phyloP scores from a whole-genome alignment of 306 rosid species.

The Vicia villosa region DNA sequence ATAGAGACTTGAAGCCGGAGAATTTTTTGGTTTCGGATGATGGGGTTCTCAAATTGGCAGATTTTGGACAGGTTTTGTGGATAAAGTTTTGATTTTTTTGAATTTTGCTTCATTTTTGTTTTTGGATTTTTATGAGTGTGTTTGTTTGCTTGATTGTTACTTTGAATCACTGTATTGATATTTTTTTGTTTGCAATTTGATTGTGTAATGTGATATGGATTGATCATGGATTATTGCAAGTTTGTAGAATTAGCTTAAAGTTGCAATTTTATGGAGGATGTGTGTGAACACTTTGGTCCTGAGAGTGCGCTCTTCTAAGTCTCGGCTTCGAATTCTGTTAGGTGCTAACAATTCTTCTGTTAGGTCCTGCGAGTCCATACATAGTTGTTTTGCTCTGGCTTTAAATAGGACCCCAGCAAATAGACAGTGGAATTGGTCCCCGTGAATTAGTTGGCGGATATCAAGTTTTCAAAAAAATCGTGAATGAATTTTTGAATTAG shows the following conservation, averaged over 20 bases:
- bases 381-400: too few relatives aligned
- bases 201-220: conserved; percentile 19
- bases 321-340: too few relatives aligned
- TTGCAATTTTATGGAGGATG: too few relatives aligned
- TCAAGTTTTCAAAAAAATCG: too few relatives aligned
- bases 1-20: conserved; percentile 82
- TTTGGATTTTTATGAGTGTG: not conserved
- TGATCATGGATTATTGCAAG: not conserved
- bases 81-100: conserved; percentile 8
- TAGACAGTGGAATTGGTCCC: too few relatives aligned
- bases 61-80: conserved; percentile 82
- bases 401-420: too few relatives aligned
- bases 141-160: not conserved
- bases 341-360: too few relatives aligned
- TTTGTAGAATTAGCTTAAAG: conserved; percentile 7
- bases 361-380: too few relatives aligned
- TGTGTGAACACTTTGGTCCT: too few relatives aligned
- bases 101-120: not conserved
- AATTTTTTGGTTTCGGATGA: conserved; percentile 75
- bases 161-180: not conserved
- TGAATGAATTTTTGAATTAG: conserved; percentile 1
- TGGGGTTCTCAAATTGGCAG: conserved; percentile 84
- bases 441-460: too few relatives aligned
- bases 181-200: not conserved
- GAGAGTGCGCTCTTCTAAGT: too few relatives aligned